Evolutionary conservation across 2,329 filamentous ascomycete genomes (phyloP), one percentile per base, ranked within the genome.

Genomic region (Trichophyton simii): DNA sequence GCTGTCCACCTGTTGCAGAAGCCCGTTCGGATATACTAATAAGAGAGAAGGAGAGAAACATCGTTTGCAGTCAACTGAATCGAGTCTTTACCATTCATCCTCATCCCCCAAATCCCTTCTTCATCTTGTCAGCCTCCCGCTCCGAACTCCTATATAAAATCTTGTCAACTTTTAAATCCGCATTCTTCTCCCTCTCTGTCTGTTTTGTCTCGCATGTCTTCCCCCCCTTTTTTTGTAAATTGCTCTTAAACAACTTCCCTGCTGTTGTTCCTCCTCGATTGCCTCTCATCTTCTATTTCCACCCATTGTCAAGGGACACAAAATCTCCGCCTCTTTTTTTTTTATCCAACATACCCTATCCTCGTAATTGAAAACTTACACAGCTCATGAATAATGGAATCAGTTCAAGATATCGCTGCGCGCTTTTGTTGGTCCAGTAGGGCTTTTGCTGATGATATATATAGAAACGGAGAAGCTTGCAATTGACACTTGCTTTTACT

Each of bases 331-430:
- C 13, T 42, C 3, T 0, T 22, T 48, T 11, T 38, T 22, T 48
- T 11, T 38, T 36, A 48, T 36, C 20, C 28, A 50, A 38, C 58
- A 36, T 59, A 44, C 58, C 58, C 41, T 25, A 42, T 25, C 11
- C n/a, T 58, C 34, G 41, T 28, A 55, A 55, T 36, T 36, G 50
- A 55, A 36, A 36, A 36, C 28, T 44, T 58, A 42, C 36, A 22
- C 13, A 42, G 22, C 54, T 42, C 38, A 58, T 28, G 57, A 58
- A 58, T 58, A 58, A 58, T 58, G 34, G 54, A 58, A 58, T 15
- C 18, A 58, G 20, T 42, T 36, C 28, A 50, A 50, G 11, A 13
- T 11, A 38, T 38, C 34, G 34, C 34, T 2, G 2, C 4, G 11
- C 4, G 34, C 34, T 3, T 13, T 38, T 38, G 34, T 13, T 13